These are phyloP conservation scores for Eimeria praecox DNA, from an alignment of 169 alveolate genomes.

Conservation along the genomic window DNA sequence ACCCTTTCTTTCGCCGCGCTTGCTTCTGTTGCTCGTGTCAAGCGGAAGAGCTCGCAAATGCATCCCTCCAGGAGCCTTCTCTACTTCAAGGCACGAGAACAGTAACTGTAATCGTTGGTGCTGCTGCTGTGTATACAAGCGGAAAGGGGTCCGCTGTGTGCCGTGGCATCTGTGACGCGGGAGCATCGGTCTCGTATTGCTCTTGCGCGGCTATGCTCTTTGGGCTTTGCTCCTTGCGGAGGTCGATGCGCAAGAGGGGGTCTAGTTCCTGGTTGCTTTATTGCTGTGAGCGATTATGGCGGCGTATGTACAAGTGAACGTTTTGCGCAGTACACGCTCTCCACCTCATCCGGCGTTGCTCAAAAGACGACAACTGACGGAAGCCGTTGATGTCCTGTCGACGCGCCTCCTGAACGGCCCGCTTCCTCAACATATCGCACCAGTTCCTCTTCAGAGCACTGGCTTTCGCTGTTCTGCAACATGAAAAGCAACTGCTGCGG, in stretches of 20 bases:
- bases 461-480: background rate
- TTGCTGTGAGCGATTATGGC: constrained; percentile 23
- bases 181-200: background rate
- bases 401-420: constrained; percentile 15
- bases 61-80: background rate
- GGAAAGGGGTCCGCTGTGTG: constrained; percentile 67
- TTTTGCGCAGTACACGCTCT: constrained; percentile 17
- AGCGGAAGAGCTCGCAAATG: background rate
- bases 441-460: background rate
- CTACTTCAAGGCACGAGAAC: background rate
- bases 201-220: background rate
- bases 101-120: constrained; percentile 2
- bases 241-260: background rate
- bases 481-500: background rate
- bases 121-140: constrained; percentile 51
- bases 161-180: constrained; percentile 47
- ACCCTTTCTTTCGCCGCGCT: background rate
- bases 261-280: background rate
- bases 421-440: too few relatives aligned
- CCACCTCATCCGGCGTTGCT: constrained; percentile 55
- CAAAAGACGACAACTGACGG: constrained; percentile 49
- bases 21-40: background rate
- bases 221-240: background rate
- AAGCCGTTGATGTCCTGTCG: background rate
- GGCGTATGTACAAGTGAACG: background rate